phyloP scores from a whole-genome alignment of 768 basidiomycete species.

The Macrocybe gigantea region DNA sequence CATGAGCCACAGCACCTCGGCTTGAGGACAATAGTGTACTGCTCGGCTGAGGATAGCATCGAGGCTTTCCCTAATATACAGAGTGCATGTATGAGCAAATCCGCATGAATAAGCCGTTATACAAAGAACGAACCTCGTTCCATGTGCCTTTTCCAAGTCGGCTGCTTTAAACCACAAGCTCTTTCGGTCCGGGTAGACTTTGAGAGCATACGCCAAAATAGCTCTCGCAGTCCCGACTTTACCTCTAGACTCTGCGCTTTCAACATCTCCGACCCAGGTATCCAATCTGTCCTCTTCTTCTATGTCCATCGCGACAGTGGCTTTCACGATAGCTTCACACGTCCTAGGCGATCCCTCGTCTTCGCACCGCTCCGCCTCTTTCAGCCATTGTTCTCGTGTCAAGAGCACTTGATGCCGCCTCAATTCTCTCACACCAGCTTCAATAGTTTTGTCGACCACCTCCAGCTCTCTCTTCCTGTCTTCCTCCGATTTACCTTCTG shows the following conservation, averaged over 20 bases:
- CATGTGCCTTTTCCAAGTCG: constrained; percentile 88
- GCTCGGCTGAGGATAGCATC: constrained; percentile 79
- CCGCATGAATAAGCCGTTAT: not conserved
- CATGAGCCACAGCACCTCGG: constrained; percentile 97
- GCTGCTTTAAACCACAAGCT: constrained; percentile 90
- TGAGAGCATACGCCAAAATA: constrained; percentile 84
- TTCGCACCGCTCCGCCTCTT: constrained; percentile 92
- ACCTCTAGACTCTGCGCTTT: constrained; percentile 68
- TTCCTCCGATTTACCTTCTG: constrained; percentile 27
- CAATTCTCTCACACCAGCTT: constrained; percentile 73
- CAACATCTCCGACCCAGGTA: constrained; percentile 90
- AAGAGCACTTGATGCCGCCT: constrained; percentile 81
- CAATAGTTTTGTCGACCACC: constrained; percentile 84
- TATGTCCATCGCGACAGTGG: constrained; percentile 87
- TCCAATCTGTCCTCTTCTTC: constrained; percentile 92
- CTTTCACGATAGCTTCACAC: constrained; percentile 92
- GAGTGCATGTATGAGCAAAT: not conserved
- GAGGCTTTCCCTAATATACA: constrained; percentile 56
- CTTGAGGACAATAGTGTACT: constrained; percentile 88
- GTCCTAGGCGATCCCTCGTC: constrained; percentile 78
- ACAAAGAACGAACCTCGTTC: constrained; percentile 49
- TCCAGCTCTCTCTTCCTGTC: constrained; percentile 61
- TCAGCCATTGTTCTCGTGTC: constrained; percentile 91
- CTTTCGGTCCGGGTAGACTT: constrained; percentile 83
- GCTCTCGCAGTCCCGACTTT: constrained; percentile 82